Conservation (phyloP, 805 yeast genomes). For the Wickerhamomyces chaumierensis region DNA sequence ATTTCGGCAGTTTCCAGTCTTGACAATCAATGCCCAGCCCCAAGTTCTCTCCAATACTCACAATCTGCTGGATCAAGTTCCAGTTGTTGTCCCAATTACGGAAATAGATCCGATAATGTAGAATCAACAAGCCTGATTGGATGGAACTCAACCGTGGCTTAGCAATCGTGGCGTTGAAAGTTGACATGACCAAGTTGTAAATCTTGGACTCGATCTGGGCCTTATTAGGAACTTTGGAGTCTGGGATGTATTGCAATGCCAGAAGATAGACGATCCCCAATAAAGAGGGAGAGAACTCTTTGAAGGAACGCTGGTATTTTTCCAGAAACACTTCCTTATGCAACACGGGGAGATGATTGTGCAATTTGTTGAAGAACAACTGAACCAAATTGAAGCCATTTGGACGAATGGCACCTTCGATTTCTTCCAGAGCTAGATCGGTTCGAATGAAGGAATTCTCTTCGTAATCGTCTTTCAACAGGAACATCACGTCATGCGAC, state of each 20-base stretch:
- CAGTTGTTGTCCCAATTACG: slow-evolving; percentile 46
- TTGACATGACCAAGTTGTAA: slow-evolving; percentile 15
- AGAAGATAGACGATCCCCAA: slow-evolving; percentile 83
- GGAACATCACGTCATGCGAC: slow-evolving; percentile 62
- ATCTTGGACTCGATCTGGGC: slow-evolving; percentile 28
- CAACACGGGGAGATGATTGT: slow-evolving; percentile 83
- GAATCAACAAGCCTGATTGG: slow-evolving; percentile 72
- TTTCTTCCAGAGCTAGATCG: slow-evolving; percentile 70
- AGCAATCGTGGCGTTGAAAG: slow-evolving; percentile 63
- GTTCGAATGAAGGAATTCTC: slow-evolving; percentile 57
- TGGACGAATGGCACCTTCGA: slow-evolving; percentile 83
- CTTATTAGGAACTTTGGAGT: slow-evolving; percentile 66
- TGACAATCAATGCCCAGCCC: slow-evolving; percentile 89
- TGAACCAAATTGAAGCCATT: slow-evolving; percentile 77
- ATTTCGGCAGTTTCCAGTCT: slow-evolving; percentile 83
- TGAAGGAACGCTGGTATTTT: slow-evolving; percentile 80
- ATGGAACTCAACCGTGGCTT: slow-evolving; percentile 87
- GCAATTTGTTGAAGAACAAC: slow-evolving; percentile 73
- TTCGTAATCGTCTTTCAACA: slow-evolving; percentile 71
- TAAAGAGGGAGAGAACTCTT: slow-evolving; percentile 85
- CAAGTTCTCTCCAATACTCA: slow-evolving; percentile 78
- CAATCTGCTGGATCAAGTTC: slow-evolving; percentile 79
- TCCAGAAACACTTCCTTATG: slow-evolving; percentile 89
- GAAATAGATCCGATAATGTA: slow-evolving; percentile 49
- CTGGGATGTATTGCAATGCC: slow-evolving; percentile 92